Base-by-base conservation (phyloP, 441 rosid genomes). In the Theobroma grandiflorum region DNA sequence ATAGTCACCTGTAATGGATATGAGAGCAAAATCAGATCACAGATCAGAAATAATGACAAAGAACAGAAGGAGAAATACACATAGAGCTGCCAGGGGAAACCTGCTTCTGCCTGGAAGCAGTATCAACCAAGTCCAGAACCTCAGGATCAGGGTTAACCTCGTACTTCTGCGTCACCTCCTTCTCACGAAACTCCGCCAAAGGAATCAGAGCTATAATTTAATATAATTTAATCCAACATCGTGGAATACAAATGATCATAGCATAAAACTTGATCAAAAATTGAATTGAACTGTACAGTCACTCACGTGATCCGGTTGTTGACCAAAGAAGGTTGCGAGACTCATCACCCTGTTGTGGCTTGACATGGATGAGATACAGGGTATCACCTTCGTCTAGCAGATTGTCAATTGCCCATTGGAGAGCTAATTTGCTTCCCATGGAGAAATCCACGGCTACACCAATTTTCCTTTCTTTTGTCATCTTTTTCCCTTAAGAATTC, bases 251-350 rank as follows among this genome's bases (percentile, higher is more conserved):
- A 52, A n/a, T 52, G 62, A 53, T 15, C 42, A 67, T 10, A 65
- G 12, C 53, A 77, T 26, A 40, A 73, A 22, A 42, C 22, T 43
- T 33, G 47, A 45, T 73, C 47, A 35, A 20, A 7, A 9, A 26
- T 20, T 38, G 3, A 47, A 11, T 11, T 10, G 18, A 55, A 8
- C 8, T 31, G 33, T 4, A 72, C 3, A 33, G 72, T 37, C 59
- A 75, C 83, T 79, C 76, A 89, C 92, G 94, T 22, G 91, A 86
- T 66, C 90, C 89, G 4, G 87, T 15, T 52, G 79, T 1, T 16
- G 85, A 84, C 92, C 92, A 84, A 74, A 89, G 86, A 71, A 84
- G 82, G 82, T 86, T 79, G 12, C 86, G 84, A 42, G 91, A 83
- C 84, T 89, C 94, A 14, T 70, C 81, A 18, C 79, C 85, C n/a